A percentile compares a stretch with the other conserved stretches of the same genome.
Evolutionary conservation across 2,329 filamentous ascomycete species (phyloP).

Genomic region (Akanthomyces lecanii): DNA sequence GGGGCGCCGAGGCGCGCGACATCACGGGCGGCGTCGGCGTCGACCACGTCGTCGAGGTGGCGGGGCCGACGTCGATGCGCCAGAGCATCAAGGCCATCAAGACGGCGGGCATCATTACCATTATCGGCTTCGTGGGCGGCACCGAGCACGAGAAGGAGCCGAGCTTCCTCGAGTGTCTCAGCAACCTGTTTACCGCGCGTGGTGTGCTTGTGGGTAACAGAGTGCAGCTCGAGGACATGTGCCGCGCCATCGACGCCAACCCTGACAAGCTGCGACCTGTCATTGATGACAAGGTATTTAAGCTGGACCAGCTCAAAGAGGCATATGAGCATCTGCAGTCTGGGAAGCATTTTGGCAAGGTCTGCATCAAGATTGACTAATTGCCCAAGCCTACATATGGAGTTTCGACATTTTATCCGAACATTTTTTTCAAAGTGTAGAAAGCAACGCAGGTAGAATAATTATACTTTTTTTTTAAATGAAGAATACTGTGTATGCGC

Average conservation of each 20-base stretch:
- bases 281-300: constrained; percentile 41
- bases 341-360: constrained; percentile 32
- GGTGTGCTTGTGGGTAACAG: constrained; percentile 45
- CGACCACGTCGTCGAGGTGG: constrained; percentile 47
- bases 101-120: constrained; percentile 42
- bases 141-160: constrained; percentile 24
- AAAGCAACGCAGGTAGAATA: neutral
- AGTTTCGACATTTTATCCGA: neutral
- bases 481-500: neutral
- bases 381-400: neutral
- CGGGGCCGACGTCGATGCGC: constrained; percentile 39
- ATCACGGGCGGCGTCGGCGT: constrained; percentile 42
- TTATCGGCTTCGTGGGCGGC: constrained; percentile 36
- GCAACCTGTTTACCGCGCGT: constrained; percentile 37
- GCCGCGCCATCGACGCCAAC: constrained; percentile 43
- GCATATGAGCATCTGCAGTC: constrained; percentile 27
- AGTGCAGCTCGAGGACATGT: constrained; percentile 49
- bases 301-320: constrained; percentile 35
- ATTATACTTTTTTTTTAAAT: neutral
- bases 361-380: constrained; percentile 22
- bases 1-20: constrained; percentile 42
- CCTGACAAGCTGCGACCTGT: constrained; percentile 41
- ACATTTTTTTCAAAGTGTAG: neutral
- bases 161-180: constrained; percentile 32
- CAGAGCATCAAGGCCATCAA: constrained; percentile 44